A percentile compares a stretch with the other conserved stretches of the same genome.
Conservation (phyloP, 2,329 filamentous ascomycete genomes). For the Aureobasidium sp. region DNA sequence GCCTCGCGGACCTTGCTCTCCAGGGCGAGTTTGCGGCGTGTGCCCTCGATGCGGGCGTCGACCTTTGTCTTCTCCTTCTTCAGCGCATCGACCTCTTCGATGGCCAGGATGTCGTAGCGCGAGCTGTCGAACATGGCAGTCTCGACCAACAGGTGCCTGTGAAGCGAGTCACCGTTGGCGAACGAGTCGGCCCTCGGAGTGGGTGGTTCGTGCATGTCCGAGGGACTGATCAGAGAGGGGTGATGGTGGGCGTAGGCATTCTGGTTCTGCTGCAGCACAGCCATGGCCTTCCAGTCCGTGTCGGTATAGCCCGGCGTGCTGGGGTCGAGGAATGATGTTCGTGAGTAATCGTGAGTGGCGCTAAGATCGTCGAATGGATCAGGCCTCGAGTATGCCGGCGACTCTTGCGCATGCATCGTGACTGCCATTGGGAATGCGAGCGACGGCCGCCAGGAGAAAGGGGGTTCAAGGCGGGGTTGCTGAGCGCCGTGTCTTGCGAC, state of each 20-base stretch:
- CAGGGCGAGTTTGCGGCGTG: conserved; percentile 72
- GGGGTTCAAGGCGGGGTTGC: background rate
- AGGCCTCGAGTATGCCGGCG: background rate
- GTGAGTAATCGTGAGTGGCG: background rate
- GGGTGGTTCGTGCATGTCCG: background rate
- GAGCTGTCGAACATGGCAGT: conserved; percentile 86
- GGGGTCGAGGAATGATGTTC: conserved; percentile 7
- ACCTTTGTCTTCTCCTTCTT: conserved; percentile 78
- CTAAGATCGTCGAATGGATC: background rate
- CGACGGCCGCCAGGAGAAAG: background rate
- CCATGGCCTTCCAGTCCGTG: conserved; percentile 11
- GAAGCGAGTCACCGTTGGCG: conserved; percentile 47
- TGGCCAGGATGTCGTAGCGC: conserved; percentile 73
- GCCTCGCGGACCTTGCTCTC: conserved; percentile 94
- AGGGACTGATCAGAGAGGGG: background rate
- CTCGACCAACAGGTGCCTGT: conserved; percentile 86
- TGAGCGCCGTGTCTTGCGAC: background rate
- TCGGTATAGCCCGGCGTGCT: conserved; percentile 10
- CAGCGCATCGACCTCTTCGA: conserved; percentile 81
- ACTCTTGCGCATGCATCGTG: background rate
- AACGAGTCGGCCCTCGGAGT: conserved; percentile 11
- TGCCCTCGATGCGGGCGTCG: conserved; percentile 67
- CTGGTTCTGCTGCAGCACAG: background rate
- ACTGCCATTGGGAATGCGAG: background rate
- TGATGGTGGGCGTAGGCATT: background rate